Conservation (phyloP, 2,329 filamentous ascomycete species). For the Talaromyces sp. region DNA sequence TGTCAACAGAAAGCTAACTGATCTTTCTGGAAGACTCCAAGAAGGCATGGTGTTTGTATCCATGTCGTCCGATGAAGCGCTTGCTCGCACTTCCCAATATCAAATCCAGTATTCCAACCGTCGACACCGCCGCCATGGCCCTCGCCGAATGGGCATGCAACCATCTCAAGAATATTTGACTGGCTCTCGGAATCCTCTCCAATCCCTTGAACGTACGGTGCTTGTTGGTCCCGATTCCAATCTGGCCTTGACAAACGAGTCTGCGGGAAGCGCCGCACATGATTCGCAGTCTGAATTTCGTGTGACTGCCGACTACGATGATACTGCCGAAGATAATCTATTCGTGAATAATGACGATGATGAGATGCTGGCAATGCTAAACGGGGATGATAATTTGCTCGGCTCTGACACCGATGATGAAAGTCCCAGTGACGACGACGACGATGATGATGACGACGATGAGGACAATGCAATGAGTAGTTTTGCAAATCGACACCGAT, state of each 20-base stretch:
- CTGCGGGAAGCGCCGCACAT: constrained; percentile 11
- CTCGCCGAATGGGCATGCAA: constrained; percentile 32
- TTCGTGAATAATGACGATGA: constrained; percentile 36
- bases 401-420: constrained; percentile 38
- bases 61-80: constrained; percentile 78
- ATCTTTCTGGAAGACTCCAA: constrained; percentile 63
- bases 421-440: constrained; percentile 26
- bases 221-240: constrained; percentile 26
- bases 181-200: constrained; percentile 39
- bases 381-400: constrained; percentile 34
- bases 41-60: constrained; percentile 91
- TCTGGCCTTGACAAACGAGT: constrained; percentile 27
- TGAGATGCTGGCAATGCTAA: constrained; percentile 29
- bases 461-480: constrained; percentile 23
- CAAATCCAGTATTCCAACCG: constrained; percentile 66
- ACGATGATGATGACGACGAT: constrained; percentile 20
- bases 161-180: constrained; percentile 47
- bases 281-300: constrained; percentile 34
- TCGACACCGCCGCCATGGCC: constrained; percentile 27
- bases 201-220: constrained; percentile 34
- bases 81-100: constrained; percentile 73
- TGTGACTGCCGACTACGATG: constrained; percentile 42
- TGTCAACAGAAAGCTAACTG: background rate
- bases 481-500: constrained; percentile 28
- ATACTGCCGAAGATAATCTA: constrained; percentile 40